These are phyloP conservation scores for Fonsecaea erecta DNA, from an alignment of 2,329 filamentous ascomycete genomes.

Conservation along the genomic window DNA sequence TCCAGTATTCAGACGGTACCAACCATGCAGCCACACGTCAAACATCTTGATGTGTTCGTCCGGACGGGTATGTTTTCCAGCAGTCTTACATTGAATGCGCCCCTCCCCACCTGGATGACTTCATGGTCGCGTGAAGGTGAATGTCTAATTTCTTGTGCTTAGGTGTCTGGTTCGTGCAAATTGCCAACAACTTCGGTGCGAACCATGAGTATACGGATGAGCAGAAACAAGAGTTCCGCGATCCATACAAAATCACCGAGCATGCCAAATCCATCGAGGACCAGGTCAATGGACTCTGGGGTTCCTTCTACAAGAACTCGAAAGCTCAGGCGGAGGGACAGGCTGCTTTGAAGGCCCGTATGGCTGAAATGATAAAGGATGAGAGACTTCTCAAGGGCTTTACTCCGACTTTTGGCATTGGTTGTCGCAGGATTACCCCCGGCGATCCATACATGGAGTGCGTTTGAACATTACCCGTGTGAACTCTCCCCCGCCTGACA, in stretches of 20 bases:
- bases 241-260: constrained; percentile 49
- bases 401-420: constrained; percentile 53
- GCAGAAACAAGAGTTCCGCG: constrained; percentile 48
- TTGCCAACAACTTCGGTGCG: constrained; percentile 53
- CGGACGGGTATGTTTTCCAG: constrained; percentile 43
- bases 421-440: constrained; percentile 54
- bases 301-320: constrained; percentile 51
- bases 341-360: constrained; percentile 48
- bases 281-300: constrained; percentile 56
- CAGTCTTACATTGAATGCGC: not conserved
- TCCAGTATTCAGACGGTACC: constrained; percentile 54
- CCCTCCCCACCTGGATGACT: constrained; percentile 26
- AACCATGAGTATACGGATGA: constrained; percentile 51
- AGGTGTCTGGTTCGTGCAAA: constrained; percentile 46
- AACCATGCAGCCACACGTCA: constrained; percentile 52
- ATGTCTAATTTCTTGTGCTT: not conserved
- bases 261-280: constrained; percentile 54
- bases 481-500: not conserved
- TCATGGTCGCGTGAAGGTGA: not conserved
- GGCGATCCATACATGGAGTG: constrained; percentile 57
- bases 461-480: not conserved
- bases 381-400: constrained; percentile 55
- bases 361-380: constrained; percentile 59
- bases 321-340: constrained; percentile 48
- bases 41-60: constrained; percentile 55